Evolutionary conservation across 1,139 yeast genomes (phyloP).

Genomic region (Pichia sp.): DNA sequence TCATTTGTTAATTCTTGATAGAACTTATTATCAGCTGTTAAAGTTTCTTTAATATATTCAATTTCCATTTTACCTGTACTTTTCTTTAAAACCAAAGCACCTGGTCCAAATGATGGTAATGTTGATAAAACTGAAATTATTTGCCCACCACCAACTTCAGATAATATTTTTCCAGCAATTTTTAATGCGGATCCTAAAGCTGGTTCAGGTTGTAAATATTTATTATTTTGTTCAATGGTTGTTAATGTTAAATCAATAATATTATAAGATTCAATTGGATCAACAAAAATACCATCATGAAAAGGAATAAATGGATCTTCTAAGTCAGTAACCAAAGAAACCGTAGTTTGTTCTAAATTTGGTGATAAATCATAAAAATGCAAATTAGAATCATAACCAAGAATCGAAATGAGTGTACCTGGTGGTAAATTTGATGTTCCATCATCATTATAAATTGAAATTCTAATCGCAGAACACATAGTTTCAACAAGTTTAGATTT

Average conservation of each 20-base stretch:
- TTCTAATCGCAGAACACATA: constrained; percentile 67
- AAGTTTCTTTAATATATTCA: constrained; percentile 50
- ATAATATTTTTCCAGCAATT: constrained; percentile 62
- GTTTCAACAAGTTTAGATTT: constrained; percentile 60
- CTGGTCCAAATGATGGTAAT: constrained; percentile 82
- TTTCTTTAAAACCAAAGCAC: constrained; percentile 53
- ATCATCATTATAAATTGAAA: constrained; percentile 39
- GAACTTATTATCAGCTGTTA: constrained; percentile 56
- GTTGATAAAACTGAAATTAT: constrained; percentile 62
- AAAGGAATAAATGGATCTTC: constrained; percentile 83
- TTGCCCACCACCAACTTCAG: constrained; percentile 70
- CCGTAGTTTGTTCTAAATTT: constrained; percentile 42
- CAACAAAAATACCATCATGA: constrained; percentile 71
- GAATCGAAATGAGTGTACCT: constrained; percentile 55
- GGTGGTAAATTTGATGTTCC: constrained; percentile 33
- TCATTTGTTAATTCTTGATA: constrained; percentile 58
- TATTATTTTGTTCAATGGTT: constrained; percentile 47
- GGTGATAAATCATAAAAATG: constrained; percentile 70
- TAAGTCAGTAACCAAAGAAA: constrained; percentile 64
- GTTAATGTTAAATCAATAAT: constrained; percentile 66
- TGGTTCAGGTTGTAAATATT: constrained; percentile 55
- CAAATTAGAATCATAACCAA: constrained; percentile 68
- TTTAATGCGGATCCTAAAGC: constrained; percentile 77
- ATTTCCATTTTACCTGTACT: constrained; percentile 36
- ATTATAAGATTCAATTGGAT: constrained; percentile 58